Conservation (phyloP, 2,329 filamentous ascomycete species). For the Colletotrichum sp. region DNA sequence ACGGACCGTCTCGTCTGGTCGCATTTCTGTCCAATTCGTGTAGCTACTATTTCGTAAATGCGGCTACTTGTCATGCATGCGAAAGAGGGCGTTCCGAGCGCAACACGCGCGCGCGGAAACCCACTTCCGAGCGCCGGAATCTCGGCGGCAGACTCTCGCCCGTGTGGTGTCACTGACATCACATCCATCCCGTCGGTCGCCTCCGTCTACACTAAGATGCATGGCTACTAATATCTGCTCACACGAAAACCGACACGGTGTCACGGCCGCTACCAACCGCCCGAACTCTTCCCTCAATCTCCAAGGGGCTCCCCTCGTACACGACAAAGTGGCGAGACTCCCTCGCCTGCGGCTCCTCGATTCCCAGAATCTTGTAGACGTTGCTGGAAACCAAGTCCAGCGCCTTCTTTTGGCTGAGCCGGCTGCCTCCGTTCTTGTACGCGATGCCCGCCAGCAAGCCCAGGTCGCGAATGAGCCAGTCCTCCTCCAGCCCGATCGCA, state of each 20-base stretch:
- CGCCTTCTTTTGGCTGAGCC: conserved; percentile 58
- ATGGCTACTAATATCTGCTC: background rate
- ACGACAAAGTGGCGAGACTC: conserved; percentile 59
- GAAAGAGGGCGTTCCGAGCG: background rate
- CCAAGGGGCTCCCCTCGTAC: conserved; percentile 66
- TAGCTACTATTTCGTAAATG: background rate
- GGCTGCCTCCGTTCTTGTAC: conserved; percentile 59
- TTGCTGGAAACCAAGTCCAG: conserved; percentile 62
- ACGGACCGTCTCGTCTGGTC: background rate
- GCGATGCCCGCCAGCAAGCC: conserved; percentile 65
- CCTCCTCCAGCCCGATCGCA: conserved; percentile 64
- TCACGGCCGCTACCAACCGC: conserved; percentile 53
- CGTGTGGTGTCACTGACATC: background rate
- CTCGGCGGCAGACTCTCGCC: background rate
- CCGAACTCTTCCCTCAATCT: conserved; percentile 60
- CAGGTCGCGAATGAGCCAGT: conserved; percentile 66
- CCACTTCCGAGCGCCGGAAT: background rate
- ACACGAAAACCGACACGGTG: conserved; percentile 40
- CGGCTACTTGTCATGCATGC: background rate
- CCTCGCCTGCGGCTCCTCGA: conserved; percentile 35
- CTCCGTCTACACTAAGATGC: background rate
- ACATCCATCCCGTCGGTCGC: background rate
- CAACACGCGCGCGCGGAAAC: background rate
- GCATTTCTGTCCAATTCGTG: background rate
- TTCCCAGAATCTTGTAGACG: conserved; percentile 61